Conservation (phyloP, 1,284 basidiomycete genomes). For the Dichomitus squalens region DNA sequence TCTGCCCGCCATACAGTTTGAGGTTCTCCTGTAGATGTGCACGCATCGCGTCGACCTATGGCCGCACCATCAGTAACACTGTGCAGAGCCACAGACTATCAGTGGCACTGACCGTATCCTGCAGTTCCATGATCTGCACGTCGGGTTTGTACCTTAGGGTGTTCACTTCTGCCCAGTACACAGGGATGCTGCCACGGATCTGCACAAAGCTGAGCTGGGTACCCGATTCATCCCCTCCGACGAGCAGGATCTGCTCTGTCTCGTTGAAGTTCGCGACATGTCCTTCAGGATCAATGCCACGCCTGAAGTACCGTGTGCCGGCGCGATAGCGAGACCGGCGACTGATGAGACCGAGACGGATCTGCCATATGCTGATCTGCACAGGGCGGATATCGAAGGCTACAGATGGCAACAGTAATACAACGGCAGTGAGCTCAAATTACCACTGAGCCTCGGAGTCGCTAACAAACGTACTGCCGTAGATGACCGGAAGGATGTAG, state of each 20-base stretch:
- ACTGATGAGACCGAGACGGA: conserved; percentile 89
- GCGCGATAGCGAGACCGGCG: conserved; percentile 93
- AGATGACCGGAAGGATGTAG: conserved; percentile 91
- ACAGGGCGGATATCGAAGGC: conserved; percentile 88
- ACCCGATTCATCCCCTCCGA: conserved; percentile 56
- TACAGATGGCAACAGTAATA: conserved; percentile 33
- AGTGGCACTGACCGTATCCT: conserved; percentile 66
- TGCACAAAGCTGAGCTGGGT: conserved; percentile 87
- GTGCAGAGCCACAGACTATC: conserved; percentile 2
- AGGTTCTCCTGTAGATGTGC: conserved; percentile 81
- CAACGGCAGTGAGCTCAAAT: conserved; percentile 12
- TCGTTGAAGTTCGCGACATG: conserved; percentile 93
- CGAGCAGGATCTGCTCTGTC: conserved; percentile 89
- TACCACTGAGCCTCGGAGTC: too few relatives aligned
- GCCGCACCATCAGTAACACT: conserved; percentile 6
- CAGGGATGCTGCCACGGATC: conserved; percentile 90
- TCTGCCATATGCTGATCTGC: conserved; percentile 76
- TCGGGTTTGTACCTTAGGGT: conserved; percentile 97
- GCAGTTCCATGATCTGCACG: conserved; percentile 92
- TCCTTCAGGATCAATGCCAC: conserved; percentile 87
- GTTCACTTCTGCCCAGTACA: conserved; percentile 98
- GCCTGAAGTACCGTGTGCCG: conserved; percentile 96
- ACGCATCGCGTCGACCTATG: conserved; percentile 70
- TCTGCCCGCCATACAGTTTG: conserved; percentile 78
- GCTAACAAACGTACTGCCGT: conserved; percentile 83